Evolutionary conservation across 2,329 filamentous ascomycete genomes (phyloP), one percentile per base, ranked within the genome.

Genomic region (Colletotrichum sp.): DNA sequence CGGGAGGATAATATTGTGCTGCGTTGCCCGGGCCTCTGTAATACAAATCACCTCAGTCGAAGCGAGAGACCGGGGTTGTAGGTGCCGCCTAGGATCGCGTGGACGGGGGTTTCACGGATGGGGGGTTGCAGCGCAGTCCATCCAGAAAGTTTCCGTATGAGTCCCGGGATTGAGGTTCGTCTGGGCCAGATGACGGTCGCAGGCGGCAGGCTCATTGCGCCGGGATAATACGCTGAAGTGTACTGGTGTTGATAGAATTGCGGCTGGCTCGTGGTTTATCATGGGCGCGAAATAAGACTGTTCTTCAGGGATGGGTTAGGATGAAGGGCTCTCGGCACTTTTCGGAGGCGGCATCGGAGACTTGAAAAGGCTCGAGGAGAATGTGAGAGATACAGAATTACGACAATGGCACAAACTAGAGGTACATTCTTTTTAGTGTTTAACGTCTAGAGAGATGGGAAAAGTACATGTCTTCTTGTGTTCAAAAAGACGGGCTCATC

Each of bases 101-200:
- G 7, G 12, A 55, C 16, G 24, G 21, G 64, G 64, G 27, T 55
- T 55, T 4, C 11, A 51, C 29, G 11, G 15, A 57, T n/a, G 27
- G 59, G 31, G n/a, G 63, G 65, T 72, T 72, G 55, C 70, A 70
- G 29, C 16, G 70, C 70, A 70, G 51, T 33, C 66, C 27, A 43
- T 36, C 11, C 18, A 51, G 57, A 57, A 62, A 54, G 15, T 65
- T 65, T 27, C 66, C 61, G 29, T 36, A 33, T 33, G 57, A 69
- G 58, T 73, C 55, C 71, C 61, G 57, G 68, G 43, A 27, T 66
- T 58, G 62, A 55, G 62, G 68, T 66, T 70, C 71, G 27, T 43
- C 61, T 66, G n/a, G 67, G 61, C 18, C 43, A 66, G 67, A 66
- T 70, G 29, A 51, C 59, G 66, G 59, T 61, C 47, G 61, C 67